These are phyloP conservation scores for Quercus tomentella DNA, from an alignment of 331 rosid species.

Conservation along the genomic window DNA sequence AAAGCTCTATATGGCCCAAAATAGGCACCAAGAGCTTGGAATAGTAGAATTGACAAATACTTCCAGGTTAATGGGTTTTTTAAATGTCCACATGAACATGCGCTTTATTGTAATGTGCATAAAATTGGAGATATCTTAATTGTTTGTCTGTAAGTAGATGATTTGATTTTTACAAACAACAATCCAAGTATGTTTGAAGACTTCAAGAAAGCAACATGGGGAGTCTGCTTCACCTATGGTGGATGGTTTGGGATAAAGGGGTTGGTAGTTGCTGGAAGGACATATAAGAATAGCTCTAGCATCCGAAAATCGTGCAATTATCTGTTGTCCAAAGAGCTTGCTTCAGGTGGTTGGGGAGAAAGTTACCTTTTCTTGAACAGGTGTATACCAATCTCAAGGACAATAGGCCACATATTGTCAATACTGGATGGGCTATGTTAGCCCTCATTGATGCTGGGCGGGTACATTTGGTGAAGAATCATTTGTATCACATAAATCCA, in stretches of 20 bases:
- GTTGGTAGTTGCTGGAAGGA: conserved; percentile 73
- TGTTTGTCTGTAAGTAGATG: not conserved
- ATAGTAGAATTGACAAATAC: no score
- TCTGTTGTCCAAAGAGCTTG: conserved; percentile 71
- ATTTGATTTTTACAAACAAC: not conserved
- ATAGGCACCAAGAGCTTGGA: no score
- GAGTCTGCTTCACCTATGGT: conserved; percentile 81
- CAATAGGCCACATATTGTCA: conserved; percentile 58
- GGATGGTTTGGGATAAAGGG: conserved; percentile 82
- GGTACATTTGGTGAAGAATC: conserved; percentile 31
- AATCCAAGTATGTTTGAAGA: no score
- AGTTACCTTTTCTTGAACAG: conserved; percentile 54
- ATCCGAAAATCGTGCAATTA: conserved; percentile 69
- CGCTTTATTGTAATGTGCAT: not conserved
- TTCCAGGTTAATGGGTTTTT: no score
- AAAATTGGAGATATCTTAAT: not conserved
- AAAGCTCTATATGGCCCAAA: no score
- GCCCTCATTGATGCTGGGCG: conserved; percentile 71
- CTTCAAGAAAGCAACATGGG: conserved; percentile 39
- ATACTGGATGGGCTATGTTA: conserved; percentile 79
- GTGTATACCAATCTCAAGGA: conserved; percentile 66
- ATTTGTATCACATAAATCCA: no score
- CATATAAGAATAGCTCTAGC: conserved; percentile 45
- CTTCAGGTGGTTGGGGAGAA: conserved; percentile 61
- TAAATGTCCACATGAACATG: no score